These are phyloP conservation scores for Colletotrichum endophyticum DNA, from an alignment of 2,329 filamentous ascomycete species.

Conservation along the genomic window DNA sequence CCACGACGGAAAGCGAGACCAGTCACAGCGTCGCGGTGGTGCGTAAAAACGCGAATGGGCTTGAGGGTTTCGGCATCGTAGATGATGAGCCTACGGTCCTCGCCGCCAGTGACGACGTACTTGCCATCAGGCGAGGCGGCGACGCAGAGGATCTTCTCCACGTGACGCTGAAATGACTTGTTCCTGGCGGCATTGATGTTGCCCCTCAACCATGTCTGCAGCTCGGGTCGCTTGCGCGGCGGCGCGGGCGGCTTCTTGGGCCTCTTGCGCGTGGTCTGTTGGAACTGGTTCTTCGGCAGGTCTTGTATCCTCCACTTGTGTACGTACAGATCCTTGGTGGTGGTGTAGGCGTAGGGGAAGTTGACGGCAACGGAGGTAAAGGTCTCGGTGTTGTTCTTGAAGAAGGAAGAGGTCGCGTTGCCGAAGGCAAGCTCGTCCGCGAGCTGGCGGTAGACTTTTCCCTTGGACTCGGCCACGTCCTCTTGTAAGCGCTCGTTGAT, in stretches of 20 bases:
- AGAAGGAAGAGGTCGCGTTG: constrained; percentile 71
- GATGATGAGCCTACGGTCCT: constrained; percentile 83
- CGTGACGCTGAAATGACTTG: constrained; percentile 76
- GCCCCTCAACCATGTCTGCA: constrained; percentile 67
- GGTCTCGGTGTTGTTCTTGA: constrained; percentile 78
- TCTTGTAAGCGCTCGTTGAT: constrained; percentile 90
- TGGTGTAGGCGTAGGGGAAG: constrained; percentile 84
- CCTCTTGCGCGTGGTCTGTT: constrained; percentile 60
- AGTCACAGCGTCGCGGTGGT: constrained; percentile 88
- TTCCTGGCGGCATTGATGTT: constrained; percentile 65
- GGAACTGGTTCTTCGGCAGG: constrained; percentile 64
- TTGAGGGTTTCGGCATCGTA: constrained; percentile 84
- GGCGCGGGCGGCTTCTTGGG: constrained; percentile 62
- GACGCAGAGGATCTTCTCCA: constrained; percentile 79
- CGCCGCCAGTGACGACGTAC: constrained; percentile 88
- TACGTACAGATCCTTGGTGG: constrained; percentile 82
- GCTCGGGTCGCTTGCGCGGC: constrained; percentile 65
- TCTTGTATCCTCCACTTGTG: constrained; percentile 89
- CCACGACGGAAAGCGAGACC: constrained; percentile 84
- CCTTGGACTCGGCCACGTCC: constrained; percentile 91
- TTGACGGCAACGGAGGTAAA: constrained; percentile 83
- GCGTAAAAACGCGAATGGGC: constrained; percentile 83
- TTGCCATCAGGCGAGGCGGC: constrained; percentile 89
- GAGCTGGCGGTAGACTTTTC: constrained; percentile 83
- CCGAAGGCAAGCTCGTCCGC: constrained; percentile 75